Percentiles rank a stretch among this genome's conserved stretches.
Evolutionary conservation across 2,329 filamentous ascomycete genomes (phyloP).

Genomic region (Lachnellula subtilissima): DNA sequence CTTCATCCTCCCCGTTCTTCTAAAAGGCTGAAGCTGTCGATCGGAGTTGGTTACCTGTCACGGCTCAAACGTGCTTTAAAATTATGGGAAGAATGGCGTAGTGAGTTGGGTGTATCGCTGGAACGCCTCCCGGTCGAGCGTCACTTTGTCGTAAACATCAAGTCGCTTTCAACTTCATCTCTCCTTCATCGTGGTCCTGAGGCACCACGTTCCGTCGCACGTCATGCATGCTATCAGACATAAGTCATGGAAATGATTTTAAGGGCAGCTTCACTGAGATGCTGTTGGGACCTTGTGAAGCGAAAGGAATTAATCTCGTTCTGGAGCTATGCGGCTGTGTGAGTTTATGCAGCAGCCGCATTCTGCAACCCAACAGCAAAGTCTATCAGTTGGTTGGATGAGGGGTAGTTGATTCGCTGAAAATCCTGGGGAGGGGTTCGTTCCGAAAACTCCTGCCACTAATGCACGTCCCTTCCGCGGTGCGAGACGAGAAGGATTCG

Average conservation of each 20-base stretch:
- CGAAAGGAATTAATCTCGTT: background rate
- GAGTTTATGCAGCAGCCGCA: background rate
- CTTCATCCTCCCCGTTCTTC: too few relatives aligned
- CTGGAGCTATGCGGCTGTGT: background rate
- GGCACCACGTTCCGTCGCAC: background rate
- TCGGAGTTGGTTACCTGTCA: background rate
- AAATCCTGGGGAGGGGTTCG: background rate
- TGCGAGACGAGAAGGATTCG: slow-evolving; percentile 6
- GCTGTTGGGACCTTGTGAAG: background rate
- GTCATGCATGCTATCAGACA: background rate
- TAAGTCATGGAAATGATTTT: background rate
- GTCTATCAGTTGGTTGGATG: background rate
- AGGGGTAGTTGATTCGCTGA: background rate
- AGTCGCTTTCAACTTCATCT: background rate
- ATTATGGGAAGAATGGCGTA: background rate
- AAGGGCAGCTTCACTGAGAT: background rate
- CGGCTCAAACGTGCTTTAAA: background rate
- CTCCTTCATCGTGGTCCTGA: background rate
- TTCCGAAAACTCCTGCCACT: background rate
- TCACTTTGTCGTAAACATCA: background rate
- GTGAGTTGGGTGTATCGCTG: background rate
- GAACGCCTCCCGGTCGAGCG: background rate
- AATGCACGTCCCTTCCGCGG: background rate
- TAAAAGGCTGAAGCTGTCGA: background rate
- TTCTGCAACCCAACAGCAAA: background rate